These are phyloP conservation scores for Karstenula rhodostoma DNA, from an alignment of 2,329 filamentous ascomycete species.

Conservation along the genomic window DNA sequence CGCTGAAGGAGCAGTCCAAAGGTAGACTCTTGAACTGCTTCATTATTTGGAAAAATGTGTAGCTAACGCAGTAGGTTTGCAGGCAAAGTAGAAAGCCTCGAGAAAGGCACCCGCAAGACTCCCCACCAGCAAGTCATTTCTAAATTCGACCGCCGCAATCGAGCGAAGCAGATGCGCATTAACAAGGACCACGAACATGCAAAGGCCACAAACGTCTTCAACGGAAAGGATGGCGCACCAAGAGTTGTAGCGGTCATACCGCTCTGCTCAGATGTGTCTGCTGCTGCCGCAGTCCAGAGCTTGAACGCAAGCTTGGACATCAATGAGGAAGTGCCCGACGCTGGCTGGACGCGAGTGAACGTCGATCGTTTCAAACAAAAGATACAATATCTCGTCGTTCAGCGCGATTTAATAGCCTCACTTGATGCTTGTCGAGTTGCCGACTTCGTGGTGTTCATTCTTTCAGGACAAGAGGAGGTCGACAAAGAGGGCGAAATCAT, in stretches of 20 bases:
- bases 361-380: conserved; percentile 96
- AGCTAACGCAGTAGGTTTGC: conserved; percentile 14
- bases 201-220: conserved; percentile 80
- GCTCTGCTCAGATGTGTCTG: conserved; percentile 76
- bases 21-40: conserved; percentile 59
- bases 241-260: conserved; percentile 89
- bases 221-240: conserved; percentile 85
- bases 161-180: conserved; percentile 87
- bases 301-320: conserved; percentile 85
- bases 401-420: conserved; percentile 76
- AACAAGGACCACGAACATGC: conserved; percentile 85
- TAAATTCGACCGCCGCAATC: conserved; percentile 93
- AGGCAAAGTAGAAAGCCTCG: conserved; percentile 80
- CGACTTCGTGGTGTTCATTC: conserved; percentile 87
- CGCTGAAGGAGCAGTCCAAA: conserved; percentile 84
- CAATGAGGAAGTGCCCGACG: conserved; percentile 67
- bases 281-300: conserved; percentile 69
- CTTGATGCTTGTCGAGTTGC: conserved; percentile 87
- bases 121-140: conserved; percentile 97
- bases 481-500: conserved; percentile 86
- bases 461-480: conserved; percentile 84
- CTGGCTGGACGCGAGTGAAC: conserved; percentile 68
- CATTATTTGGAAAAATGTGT: not conserved
- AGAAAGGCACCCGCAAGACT: conserved; percentile 80
- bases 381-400: conserved; percentile 81